These are phyloP conservation scores for Lipomyces kockii DNA, from an alignment of 805 yeast genomes.

Conservation along the genomic window DNA sequence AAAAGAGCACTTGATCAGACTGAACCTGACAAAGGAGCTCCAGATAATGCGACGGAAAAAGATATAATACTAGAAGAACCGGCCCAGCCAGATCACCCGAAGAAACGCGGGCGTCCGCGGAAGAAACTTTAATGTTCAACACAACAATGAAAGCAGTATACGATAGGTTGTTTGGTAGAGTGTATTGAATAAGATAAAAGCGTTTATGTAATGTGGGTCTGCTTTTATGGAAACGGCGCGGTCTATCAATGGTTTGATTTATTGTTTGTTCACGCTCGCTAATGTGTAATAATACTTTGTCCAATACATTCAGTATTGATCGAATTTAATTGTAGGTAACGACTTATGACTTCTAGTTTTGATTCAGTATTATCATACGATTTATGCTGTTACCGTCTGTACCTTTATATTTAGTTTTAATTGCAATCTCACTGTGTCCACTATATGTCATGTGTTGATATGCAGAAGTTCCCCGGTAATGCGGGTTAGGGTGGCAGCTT, in stretches of 20 bases:
- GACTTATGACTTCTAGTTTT: background rate
- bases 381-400: background rate
- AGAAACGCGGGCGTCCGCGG: slow-evolving; percentile 1
- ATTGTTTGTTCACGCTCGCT: background rate
- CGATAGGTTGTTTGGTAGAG: background rate
- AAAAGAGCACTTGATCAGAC: background rate
- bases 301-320: background rate
- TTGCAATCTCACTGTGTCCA: too few relatives aligned
- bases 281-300: background rate
- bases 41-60: background rate
- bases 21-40: background rate
- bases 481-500: too few relatives aligned
- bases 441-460: too few relatives aligned
- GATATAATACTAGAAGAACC: background rate
- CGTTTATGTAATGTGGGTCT: background rate
- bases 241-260: background rate
- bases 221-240: slow-evolving; percentile 1
- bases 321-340: background rate
- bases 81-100: background rate
- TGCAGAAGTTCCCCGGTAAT: too few relatives aligned
- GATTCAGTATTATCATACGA: too few relatives aligned
- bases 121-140: background rate
- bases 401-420: background rate
- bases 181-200: background rate
- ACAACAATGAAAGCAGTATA: background rate